A percentile compares a stretch with the other conserved stretches of the same genome.
Conservation (phyloP, 2,329 filamentous ascomycete genomes). For the Ascosphaera apis region DNA sequence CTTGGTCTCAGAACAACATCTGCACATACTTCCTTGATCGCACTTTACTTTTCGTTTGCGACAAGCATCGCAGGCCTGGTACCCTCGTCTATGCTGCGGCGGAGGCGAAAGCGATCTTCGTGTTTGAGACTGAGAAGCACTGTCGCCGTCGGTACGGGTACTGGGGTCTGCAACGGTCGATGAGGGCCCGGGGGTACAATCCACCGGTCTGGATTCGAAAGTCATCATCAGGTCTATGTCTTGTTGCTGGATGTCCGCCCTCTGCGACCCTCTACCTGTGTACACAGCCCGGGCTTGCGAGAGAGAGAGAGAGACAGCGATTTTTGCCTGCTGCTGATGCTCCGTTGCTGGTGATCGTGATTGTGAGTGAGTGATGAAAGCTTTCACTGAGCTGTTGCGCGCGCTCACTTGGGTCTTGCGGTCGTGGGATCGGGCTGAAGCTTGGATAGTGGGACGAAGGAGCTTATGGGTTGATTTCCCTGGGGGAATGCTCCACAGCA, state of each 20-base stretch:
- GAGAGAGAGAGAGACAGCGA: too few relatives aligned
- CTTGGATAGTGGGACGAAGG: not conserved
- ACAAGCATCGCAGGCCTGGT: slow-evolving; percentile 30
- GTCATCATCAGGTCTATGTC: not conserved
- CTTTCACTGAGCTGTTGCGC: not conserved
- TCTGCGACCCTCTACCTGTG: not conserved
- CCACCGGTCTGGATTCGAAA: not conserved
- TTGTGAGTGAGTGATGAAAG: too few relatives aligned
- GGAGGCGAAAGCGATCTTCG: slow-evolving; percentile 1
- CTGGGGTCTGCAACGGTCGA: not conserved
- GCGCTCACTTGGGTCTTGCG: not conserved
- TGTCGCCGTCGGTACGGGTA: not conserved
- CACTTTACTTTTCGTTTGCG: slow-evolving; percentile 27
- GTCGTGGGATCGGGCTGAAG: not conserved
- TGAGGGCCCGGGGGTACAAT: not conserved
- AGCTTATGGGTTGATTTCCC: not conserved
- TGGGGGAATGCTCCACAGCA: not conserved
- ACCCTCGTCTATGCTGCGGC: slow-evolving; percentile 19
- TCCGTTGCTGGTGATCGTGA: too few relatives aligned
- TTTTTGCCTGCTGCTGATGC: too few relatives aligned
- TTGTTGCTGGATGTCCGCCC: not conserved
- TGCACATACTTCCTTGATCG: slow-evolving; percentile 23
- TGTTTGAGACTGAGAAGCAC: not conserved
- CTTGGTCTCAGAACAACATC: not conserved
- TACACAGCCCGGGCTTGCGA: not conserved